Base-by-base conservation (phyloP, 345 rosid species). In the Cardamine occulta region DNA sequence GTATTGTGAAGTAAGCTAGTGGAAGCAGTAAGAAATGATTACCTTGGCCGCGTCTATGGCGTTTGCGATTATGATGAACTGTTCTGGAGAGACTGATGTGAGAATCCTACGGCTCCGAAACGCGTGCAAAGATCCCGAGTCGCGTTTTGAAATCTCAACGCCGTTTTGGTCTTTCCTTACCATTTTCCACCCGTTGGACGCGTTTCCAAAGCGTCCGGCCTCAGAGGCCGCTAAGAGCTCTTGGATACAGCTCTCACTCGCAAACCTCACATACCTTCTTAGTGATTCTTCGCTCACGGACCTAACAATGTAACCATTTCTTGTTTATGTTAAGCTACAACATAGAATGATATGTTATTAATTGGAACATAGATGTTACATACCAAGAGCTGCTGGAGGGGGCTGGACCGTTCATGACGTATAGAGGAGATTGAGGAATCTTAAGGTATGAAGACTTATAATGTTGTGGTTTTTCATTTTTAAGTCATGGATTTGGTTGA, bases 41-140 rank as follows among this genome's bases (percentile, higher is more conserved):
- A 91, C 97, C 93, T 86, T 85, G 42, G 97, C 94, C 47, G 88
- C 94, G 68, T 86, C 90, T 15, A 91, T 88, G 24, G 95, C 93
- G 39, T 85, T 91, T 61, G 97, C 93, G 40, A 91, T 90, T n/a
- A 84, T 77, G 63, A 85, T 77, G 80, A 91, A 89, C 65, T 91
- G 93, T 23, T 86, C 79, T 3, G 95, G 88, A 0, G 90, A 85
- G 69, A 91, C 85, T 13, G 95, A 89, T 80, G 75, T 80, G 63
- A 91, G 88, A 34, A 87, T 70, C 85, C 91, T 74, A 9, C 93
- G 86, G 83, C 95, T 91, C 11, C 95, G 86, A 67, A 89, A 89
- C 10, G 88, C 73, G 57, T 88, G 84, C 4, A 88, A 86, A 2
- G 93, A 79, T 29, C 88, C 87, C 1, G 84, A 84, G 80, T 89